phyloP scores from a whole-genome alignment of 2,329 filamentous ascomycete species.

The Monilinia laxa region DNA sequence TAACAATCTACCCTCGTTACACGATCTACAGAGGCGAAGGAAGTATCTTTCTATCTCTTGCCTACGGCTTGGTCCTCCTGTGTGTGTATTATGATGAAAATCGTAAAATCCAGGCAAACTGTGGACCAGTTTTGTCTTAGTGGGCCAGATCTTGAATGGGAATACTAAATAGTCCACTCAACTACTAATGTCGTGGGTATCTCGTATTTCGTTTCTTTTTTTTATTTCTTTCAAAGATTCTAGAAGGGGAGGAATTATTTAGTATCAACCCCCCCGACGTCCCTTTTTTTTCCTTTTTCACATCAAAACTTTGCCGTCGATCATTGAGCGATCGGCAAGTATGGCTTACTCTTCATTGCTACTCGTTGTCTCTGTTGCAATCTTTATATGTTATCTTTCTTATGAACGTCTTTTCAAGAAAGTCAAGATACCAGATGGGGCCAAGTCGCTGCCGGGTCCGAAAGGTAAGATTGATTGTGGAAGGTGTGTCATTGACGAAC shows the following conservation, averaged over 20 bases:
- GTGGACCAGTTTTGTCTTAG: background rate
- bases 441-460: constrained; percentile 25
- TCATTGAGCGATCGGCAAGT: constrained; percentile 1
- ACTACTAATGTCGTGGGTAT: background rate
- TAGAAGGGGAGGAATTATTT: background rate
- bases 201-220: background rate
- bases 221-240: background rate
- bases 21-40: background rate
- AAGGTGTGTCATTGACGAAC: background rate
- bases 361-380: constrained; percentile 7
- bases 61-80: background rate
- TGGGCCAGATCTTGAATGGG: too few relatives aligned
- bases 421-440: constrained; percentile 23
- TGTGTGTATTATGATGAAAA: background rate
- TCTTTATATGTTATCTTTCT: constrained; percentile 18
- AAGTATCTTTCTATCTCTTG: background rate
- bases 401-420: constrained; percentile 19
- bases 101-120: background rate
- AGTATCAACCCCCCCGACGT: constrained; percentile 11
- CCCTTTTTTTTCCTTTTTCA: background rate
- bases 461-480: constrained; percentile 20
- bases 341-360: constrained; percentile 20
- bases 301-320: background rate
- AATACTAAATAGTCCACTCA: background rate
- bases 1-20: background rate